phyloP scores from a whole-genome alignment of 2,329 filamentous ascomycete genomes.

The Pseudogymnoascus sp. region DNA sequence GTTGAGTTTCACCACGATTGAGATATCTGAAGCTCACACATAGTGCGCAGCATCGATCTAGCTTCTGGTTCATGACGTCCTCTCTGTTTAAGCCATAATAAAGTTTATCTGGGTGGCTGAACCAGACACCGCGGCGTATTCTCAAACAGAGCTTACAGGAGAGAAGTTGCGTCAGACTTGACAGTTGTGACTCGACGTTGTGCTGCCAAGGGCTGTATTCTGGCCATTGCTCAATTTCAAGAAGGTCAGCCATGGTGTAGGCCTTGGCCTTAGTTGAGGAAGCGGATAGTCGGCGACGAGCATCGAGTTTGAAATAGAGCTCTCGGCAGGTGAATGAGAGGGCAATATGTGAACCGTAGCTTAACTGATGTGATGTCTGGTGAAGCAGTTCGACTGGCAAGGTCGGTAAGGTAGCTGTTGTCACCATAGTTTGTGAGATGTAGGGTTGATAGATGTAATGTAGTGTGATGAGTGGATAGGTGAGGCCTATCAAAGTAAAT shows the following conservation, averaged over 20 bases:
- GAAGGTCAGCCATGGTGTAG: not conserved
- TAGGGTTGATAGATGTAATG: not conserved
- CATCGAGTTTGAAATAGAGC: not conserved
- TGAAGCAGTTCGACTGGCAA: conserved; percentile 1
- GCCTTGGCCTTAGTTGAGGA: not conserved
- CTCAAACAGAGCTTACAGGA: not conserved
- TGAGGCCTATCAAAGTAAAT: not conserved
- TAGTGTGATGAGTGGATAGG: not conserved
- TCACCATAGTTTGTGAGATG: not conserved
- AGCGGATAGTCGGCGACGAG: not conserved
- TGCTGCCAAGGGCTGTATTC: not conserved
- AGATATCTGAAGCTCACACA: too few species aligned
- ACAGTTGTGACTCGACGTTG: not conserved
- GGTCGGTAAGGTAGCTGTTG: not conserved
- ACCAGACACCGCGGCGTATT: not conserved
- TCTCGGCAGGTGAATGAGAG: not conserved
- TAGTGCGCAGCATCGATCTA: too few species aligned
- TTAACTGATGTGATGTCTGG: not conserved
- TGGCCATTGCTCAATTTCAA: not conserved
- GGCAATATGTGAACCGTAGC: not conserved
- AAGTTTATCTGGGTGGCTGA: too few species aligned
- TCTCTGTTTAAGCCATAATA: too few species aligned
- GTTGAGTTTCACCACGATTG: too few species aligned
- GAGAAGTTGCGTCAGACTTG: not conserved
- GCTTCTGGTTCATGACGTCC: too few species aligned